A percentile compares a stretch with the other conserved stretches of the same genome.
These are phyloP conservation scores for Marchantia polymorpha DNA, from an alignment of 225 moss, liverwort and hornwort genomes.

Conservation along the genomic window DNA sequence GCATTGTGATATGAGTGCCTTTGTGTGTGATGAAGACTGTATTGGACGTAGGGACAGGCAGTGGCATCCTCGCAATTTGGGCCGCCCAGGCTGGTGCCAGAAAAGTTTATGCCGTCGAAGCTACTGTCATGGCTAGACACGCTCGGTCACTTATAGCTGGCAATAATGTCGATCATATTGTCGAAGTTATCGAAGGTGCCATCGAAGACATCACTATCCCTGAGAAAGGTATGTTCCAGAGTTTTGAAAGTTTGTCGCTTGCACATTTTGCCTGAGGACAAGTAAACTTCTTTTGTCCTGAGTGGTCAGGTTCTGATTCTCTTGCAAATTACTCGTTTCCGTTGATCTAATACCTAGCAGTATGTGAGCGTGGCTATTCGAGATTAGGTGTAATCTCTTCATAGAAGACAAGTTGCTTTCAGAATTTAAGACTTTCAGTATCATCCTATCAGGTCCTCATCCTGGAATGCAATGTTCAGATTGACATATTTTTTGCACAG, in stretches of 20 bases:
- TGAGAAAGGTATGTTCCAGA: conserved; percentile 60
- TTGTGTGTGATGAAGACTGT: conserved; percentile 74
- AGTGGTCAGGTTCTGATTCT: too few relatives aligned
- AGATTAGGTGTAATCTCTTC: neutral
- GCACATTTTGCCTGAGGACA: neutral
- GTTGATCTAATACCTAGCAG: too few relatives aligned
- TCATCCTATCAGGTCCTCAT: too few relatives aligned
- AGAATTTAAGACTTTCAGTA: neutral
- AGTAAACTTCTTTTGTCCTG: too few relatives aligned
- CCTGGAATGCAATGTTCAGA: too few relatives aligned
- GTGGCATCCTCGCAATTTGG: conserved; percentile 93
- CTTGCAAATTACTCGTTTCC: too few relatives aligned
- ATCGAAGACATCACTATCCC: conserved; percentile 78
- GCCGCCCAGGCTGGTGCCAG: conserved; percentile 89
- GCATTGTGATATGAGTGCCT: conserved; percentile 52
- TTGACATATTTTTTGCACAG: too few relatives aligned
- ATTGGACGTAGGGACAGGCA: conserved; percentile 92
- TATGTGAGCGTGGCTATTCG: too few relatives aligned
- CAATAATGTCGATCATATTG: conserved; percentile 65
- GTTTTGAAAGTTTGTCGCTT: neutral
- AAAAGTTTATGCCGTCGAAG: conserved; percentile 92
- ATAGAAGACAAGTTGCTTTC: neutral
- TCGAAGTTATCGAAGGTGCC: conserved; percentile 91
- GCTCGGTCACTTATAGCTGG: conserved; percentile 66
- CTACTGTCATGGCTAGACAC: conserved; percentile 87